Base-by-base conservation (phyloP, 2,329 filamentous ascomycete species). In the Cercospora beticola region DNA sequence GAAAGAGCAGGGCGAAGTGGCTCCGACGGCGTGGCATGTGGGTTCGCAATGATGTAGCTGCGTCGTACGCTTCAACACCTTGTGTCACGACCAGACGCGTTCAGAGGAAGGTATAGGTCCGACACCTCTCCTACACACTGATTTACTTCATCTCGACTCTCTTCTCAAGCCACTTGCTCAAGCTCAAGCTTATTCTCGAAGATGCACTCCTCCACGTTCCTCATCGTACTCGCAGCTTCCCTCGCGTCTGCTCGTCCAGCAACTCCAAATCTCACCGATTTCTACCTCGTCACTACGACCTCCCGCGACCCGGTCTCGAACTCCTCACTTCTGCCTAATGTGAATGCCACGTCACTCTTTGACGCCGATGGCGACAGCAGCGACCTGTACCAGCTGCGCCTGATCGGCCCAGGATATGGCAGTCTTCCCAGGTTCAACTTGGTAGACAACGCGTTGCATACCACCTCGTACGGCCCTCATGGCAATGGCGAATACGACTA, bases 221-320 rank as follows among this genome's bases (percentile, higher is more conserved):
- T 70, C 62, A 43, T 65, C 56, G 23, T 67, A 40, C 40, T 72
- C 23, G 62, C 70, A 61, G 40, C 72, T 33, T 54, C 68, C n/a
- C 64, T 46, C 49, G 63, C 66, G 59, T 49, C 18, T 62, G 52
- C 54, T 28, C 36, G 61, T 18, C 63, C 63, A 36, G 28, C 57
- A 63, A 21, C 57, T 30, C 58, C 68, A 59, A 66, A 66, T 40
- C 68, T 58, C 40, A 73, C 72, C 43, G 71, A 77, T 65, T 81
- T 82, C 76, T 76, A 78, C 66, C 79, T 82, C 67, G 79, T 82
- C n/a, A 81, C 81, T 2, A 79, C 80, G 16, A 69, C 76, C 57
- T 77, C 78, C 63, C 65, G 72, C 36, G 62, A 71, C 23, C 49
- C 73, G 5, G 70, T 70, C 7, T 54, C 65, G 21, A 77, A 79